These are phyloP conservation scores for Punica granatum DNA, from an alignment of 345 rosid species.

Conservation along the genomic window DNA sequence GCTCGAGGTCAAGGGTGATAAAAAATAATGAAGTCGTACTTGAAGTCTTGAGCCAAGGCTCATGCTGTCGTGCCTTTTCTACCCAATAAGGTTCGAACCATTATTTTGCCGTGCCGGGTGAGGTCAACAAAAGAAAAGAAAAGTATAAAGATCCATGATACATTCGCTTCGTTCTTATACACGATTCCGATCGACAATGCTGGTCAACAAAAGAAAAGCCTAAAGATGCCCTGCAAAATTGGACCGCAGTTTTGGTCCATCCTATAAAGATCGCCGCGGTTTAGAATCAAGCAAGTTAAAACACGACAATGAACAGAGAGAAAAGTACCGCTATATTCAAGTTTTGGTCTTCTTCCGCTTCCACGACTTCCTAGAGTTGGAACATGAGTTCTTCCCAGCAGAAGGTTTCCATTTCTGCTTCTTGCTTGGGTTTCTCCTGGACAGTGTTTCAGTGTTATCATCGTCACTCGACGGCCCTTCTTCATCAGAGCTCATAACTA, in stretches of 20 bases:
- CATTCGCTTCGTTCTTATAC: neutral
- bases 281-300: neutral
- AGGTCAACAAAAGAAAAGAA: too few species aligned
- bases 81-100: too few species aligned
- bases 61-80: too few species aligned
- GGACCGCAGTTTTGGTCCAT: neutral
- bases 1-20: too few species aligned
- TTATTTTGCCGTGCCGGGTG: too few species aligned
- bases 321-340: neutral
- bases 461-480: slow-evolving; percentile 33
- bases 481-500: slow-evolving; percentile 82
- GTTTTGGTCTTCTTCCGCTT: slow-evolving; percentile 20
- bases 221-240: neutral
- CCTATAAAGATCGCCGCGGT: neutral
- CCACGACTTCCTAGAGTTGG: slow-evolving; percentile 17
- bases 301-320: neutral
- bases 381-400: slow-evolving; percentile 13
- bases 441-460: slow-evolving; percentile 10
- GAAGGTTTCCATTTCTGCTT: slow-evolving; percentile 19
- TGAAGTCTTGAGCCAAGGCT: too few species aligned
- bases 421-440: slow-evolving; percentile 12
- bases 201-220: neutral
- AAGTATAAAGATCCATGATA: neutral
- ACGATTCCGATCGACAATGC: neutral
- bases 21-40: too few species aligned